Evolutionary conservation across 1,284 basidiomycete genomes (phyloP), one percentile per base, ranked within the genome.

Genomic region (Rugosomyces carneus): DNA sequence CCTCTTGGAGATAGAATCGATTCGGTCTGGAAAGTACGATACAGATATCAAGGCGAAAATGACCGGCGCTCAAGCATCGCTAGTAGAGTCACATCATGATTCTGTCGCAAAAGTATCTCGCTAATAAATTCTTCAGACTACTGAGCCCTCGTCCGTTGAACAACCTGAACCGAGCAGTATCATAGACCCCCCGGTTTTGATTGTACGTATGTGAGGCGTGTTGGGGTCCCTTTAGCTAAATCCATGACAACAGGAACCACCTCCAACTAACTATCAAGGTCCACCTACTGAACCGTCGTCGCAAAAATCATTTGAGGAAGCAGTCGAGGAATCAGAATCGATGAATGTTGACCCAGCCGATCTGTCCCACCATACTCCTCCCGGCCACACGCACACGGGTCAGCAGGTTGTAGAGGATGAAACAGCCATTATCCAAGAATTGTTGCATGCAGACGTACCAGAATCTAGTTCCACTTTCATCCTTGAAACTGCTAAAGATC

Each of bases 11-110:
- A 88, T 90, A 39, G 80, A 86, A 45, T 78, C 82, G 5, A 85
- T 93, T 54, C 80, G 81, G 24, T 69, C 73, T 10, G 89, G 89
- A 2, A 66, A 71, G 51, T 80, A 81, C 76, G 84, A 89, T 55
- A 69, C 72, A 41, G 71, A 68, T 55, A 73, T 82, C 20, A 66
- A 63, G 27, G 63, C 63, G 5, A 71, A 71, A 41, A 58, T 81
- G 31, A 57, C 59, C 15, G 59, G 58, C 13, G n/a, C 40, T 19
- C 52, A 48, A 3, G 19, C 31, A 16, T 36, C 47, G 29, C 44
- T 44, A 31, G n/a, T 40, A 13, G 24, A 7, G 15, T 9, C 29
- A n/a, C n/a, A n/a, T n/a, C n/a, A n/a, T n/a, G n/a, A n/a, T n/a
- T n/a, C n/a, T n/a, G n/a, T n/a, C n/a, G n/a, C n/a, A n/a, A n/a